Evolutionary conservation across 1,284 basidiomycete species (phyloP).

Genomic region (Macrocybe sp.): DNA sequence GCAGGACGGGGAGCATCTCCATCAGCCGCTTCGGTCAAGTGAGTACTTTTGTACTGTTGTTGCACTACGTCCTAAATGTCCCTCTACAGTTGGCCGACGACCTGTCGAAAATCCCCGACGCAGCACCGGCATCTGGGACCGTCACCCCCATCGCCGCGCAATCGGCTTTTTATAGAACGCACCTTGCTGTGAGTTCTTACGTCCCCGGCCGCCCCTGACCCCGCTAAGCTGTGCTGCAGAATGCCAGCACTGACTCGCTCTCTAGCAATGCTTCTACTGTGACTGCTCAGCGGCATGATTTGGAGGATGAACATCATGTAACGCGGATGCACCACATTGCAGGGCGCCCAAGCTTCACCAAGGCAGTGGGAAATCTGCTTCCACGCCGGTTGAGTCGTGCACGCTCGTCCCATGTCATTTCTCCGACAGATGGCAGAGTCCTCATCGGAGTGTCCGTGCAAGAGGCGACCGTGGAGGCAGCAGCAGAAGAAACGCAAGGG

Average conservation of each 20-base stretch:
- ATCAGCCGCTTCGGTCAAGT: constrained; percentile 55
- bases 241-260: constrained; percentile 47
- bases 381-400: constrained; percentile 49
- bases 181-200: constrained; percentile 35
- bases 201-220: neutral
- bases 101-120: constrained; percentile 17
- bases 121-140: constrained; percentile 23
- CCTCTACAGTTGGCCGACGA: constrained; percentile 19
- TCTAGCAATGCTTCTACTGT: constrained; percentile 29
- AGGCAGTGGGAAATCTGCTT: constrained; percentile 43
- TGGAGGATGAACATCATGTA: constrained; percentile 44
- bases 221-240: constrained; percentile 23
- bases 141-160: constrained; percentile 34
- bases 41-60: constrained; percentile 9
- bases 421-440: constrained; percentile 28
- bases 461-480: constrained; percentile 44
- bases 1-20: constrained; percentile 42
- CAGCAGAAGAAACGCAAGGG: constrained; percentile 15
- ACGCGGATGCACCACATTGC: constrained; percentile 55
- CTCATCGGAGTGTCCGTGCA: constrained; percentile 58
- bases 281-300: constrained; percentile 31
- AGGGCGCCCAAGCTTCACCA: constrained; percentile 43
- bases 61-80: neutral
- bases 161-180: constrained; percentile 46
- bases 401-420: constrained; percentile 38